A percentile compares a stretch with the other conserved stretches of the same genome.
phyloP scores from a whole-genome alignment of 192 early-diverging fungal genomes.

The Backusella australiensis region DNA sequence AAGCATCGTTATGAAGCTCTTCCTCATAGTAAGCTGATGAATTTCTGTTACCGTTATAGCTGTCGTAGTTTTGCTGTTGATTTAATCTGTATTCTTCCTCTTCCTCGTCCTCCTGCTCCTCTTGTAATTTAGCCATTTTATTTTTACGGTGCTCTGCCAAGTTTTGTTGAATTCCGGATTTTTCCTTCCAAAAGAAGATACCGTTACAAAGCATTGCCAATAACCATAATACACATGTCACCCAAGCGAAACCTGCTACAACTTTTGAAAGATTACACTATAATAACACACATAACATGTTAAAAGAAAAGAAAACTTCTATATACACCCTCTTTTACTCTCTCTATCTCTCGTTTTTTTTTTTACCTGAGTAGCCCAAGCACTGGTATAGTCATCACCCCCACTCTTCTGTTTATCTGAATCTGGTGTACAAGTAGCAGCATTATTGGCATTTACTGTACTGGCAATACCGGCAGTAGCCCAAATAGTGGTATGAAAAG shows the following conservation, averaged over 20 bases:
- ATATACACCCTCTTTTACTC: not conserved
- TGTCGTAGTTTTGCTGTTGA: not conserved
- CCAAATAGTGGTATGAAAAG: constrained; percentile 30
- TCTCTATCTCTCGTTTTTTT: not conserved
- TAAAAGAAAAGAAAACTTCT: not conserved
- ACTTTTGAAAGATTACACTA: constrained; percentile 31
- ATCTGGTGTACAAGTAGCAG: constrained; percentile 20
- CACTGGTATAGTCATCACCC: constrained; percentile 14
- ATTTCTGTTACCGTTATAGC: not conserved
- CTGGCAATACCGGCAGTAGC: constrained; percentile 27
- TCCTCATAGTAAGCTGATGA: not conserved
- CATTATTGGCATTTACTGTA: constrained; percentile 26
- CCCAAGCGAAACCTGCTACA: constrained; percentile 26
- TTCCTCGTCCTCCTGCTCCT: not conserved
- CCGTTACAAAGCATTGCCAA: constrained; percentile 2
- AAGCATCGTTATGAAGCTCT: not conserved
- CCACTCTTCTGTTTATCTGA: not conserved
- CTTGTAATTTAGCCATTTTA: constrained; percentile 4
- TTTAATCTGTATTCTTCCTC: not conserved
- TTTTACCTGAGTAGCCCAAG: constrained; percentile 35
- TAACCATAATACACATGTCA: constrained; percentile 28
- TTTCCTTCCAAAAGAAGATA: constrained; percentile 32
- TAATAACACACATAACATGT: not conserved
- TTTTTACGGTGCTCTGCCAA: constrained; percentile 19
- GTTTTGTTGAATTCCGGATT: constrained; percentile 24